Base-by-base conservation (phyloP, 352 stramenopile genomes). In the Blastocystis hominis region DNA sequence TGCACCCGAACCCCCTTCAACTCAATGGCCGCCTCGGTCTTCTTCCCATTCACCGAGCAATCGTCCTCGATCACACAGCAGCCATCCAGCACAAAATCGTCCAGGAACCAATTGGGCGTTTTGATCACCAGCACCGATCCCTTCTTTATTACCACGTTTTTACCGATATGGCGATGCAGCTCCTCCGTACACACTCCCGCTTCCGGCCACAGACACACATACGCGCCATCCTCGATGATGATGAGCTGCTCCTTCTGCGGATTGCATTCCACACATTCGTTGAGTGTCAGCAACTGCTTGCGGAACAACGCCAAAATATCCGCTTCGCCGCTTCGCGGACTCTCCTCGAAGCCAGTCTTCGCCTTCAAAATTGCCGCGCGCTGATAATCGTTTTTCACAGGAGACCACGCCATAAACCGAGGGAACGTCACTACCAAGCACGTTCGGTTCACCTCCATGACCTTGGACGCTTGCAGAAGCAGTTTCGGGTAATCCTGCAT, bases 401-500 rank as follows among this genome's bases (percentile, higher is more conserved):
- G 63, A 36, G 90, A 93, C 88, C 95, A 97, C 86, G 91, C 94
- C 42, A 96, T 90, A 61, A 93, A 93, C 34, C 89, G 89, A 2
- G 90, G 80, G 9, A 95, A 88, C 68, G 89, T 92, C n/a, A 94
- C 96, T 84, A 96, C 96, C 30, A 72, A 89, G 90, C 40, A 90
- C 30, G 47, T 89, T 66, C 13, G 64, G 50, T 76, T 90, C 88
- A 46, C 93, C 94, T n/a, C 95, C 93, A 56, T 92, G 91, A 3
- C 88, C 89, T 64, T 92, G 88, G 9, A 89, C 90, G 6, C 89
- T 77, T 88, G 59, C 68, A 47, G 59, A 47, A 91, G 92, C 64
- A 95, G 72, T 88, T 94, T 95, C 0, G 94, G 94, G 89, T 95
- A 95, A 88, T 97, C 93, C 90, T 97, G 94, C 94, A 97, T 97